A percentile compares a stretch with the other conserved stretches of the same genome.
Evolutionary conservation across 768 basidiomycete genomes (phyloP).

Genomic region (Auriscalpium orientale): DNA sequence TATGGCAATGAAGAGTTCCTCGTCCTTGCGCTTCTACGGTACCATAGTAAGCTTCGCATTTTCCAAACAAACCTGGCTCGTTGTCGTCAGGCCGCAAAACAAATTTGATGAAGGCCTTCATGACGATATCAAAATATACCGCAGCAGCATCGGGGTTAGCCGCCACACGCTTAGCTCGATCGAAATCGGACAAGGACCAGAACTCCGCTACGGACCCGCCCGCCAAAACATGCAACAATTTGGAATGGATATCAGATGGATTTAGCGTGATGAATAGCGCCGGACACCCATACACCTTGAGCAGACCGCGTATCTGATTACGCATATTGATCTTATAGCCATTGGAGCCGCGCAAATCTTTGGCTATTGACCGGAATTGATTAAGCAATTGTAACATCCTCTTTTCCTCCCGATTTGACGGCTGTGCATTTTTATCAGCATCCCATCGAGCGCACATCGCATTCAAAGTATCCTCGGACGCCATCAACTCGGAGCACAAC

Average conservation of each 20-base stretch:
- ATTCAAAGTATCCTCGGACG: no score
- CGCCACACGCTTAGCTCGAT: constrained; percentile 30
- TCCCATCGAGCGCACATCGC: background rate
- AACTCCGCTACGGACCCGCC: constrained; percentile 32
- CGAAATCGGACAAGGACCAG: constrained; percentile 21
- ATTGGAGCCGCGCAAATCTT: no score
- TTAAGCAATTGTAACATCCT: no score
- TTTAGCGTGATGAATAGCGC: no score
- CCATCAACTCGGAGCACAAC: background rate
- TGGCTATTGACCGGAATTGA: no score
- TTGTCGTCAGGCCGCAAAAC: constrained; percentile 4
- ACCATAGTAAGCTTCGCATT: constrained; percentile 30
- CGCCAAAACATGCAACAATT: constrained; percentile 31
- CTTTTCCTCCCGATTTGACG: no score
- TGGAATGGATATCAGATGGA: constrained; percentile 36
- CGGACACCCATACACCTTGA: no score
- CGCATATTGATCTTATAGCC: no score
- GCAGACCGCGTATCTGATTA: no score
- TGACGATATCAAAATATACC: constrained; percentile 35
- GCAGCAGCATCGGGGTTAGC: constrained; percentile 32
- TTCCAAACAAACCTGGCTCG: constrained; percentile 27
- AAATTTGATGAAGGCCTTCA: constrained; percentile 28
- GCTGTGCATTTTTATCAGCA: no score
- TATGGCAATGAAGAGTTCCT: constrained; percentile 34
- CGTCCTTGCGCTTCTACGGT: constrained; percentile 33